Base-by-base conservation (phyloP, 352 stramenopile species). In the Globisporangium cylindrosporum region DNA sequence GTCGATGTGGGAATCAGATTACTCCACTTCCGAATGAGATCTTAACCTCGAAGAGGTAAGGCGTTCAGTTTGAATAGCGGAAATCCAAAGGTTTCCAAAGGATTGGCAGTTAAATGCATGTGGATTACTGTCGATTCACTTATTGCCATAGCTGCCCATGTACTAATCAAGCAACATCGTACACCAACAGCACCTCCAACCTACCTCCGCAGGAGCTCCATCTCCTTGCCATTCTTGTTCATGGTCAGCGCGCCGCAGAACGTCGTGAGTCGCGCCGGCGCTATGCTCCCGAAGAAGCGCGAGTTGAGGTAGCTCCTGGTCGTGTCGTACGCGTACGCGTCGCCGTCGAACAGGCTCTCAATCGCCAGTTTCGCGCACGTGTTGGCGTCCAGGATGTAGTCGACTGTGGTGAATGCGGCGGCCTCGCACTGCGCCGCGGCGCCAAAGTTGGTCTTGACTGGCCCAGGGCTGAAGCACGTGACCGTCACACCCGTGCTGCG, bases 361-460 rank as follows among this genome's bases (percentile, higher is more conserved):
- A 75, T 48, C 56, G 46, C 69, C 10, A 55, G 38, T 4, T 46
- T 60, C 15, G 70, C 70, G 36, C 43, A 69, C 20, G 34, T 32
- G n/a, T 66, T 48, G 7, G 51, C 64, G 2, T 63, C 54, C 18
- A 41, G 7, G n/a, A 51, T 36, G 8, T 27, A 20, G 8, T 22
- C n/a, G 18, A 38, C 68, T 15, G 43, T 51, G 53, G 20, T 68
- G 64, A 62, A 73, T 10, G 38, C 74, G 20, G 71, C 66, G 18
- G 79, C 70, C 41, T 84, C 74, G 43, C 59, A 76, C 4, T 73
- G 64, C 4, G 74, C 73, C 5, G 77, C 73, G 34, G 69, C 74
- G 48, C 78, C 76, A 61, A 94, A 85, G 59, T 93, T 89, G 10
- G 86, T 90, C 54, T 90, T 78, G 51, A 91, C 69, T 7, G 84